Evolutionary conservation across 257 asterid genomes (phyloP).

Genomic region (Linaria vulgaris): DNA sequence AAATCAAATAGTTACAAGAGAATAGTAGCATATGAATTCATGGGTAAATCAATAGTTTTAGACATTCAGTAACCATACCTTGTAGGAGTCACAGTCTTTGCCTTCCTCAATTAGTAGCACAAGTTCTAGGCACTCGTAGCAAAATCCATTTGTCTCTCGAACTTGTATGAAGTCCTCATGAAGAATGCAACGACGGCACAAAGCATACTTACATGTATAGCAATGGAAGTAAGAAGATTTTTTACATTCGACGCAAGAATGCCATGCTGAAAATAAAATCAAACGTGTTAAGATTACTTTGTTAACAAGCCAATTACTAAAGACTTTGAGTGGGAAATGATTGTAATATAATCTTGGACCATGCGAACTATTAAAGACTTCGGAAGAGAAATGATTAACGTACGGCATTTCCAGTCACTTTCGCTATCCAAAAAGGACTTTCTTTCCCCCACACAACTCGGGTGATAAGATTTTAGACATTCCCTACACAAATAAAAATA

Average conservation of each 20-base stretch:
- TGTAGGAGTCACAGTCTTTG: conserved; percentile 59
- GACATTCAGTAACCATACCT: conserved; percentile 55
- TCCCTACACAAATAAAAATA: conserved; percentile 53
- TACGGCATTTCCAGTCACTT: conserved; percentile 57
- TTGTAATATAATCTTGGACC: background rate
- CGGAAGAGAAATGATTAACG: conserved; percentile 30
- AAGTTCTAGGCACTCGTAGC: conserved; percentile 58
- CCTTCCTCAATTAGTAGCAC: conserved; percentile 65
- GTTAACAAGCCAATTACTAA: no score
- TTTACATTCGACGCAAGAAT: conserved; percentile 51
- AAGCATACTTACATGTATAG: conserved; percentile 62
- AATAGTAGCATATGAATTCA: no score
- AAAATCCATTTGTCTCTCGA: conserved; percentile 68
- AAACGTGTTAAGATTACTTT: no score
- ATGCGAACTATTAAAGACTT: background rate
- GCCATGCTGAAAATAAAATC: conserved; percentile 64
- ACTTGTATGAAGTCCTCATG: conserved; percentile 36
- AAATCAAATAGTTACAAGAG: no score
- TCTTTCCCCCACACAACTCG: conserved; percentile 53
- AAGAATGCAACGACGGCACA: conserved; percentile 56
- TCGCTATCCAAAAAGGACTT: conserved; percentile 44
- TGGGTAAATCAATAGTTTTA: conserved; percentile 12
- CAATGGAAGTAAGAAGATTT: conserved; percentile 48
- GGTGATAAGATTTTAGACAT: conserved; percentile 75
- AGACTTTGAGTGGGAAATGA: no score